These are phyloP conservation scores for Russula olivacea DNA, from an alignment of 768 basidiomycete genomes.

Conservation along the genomic window DNA sequence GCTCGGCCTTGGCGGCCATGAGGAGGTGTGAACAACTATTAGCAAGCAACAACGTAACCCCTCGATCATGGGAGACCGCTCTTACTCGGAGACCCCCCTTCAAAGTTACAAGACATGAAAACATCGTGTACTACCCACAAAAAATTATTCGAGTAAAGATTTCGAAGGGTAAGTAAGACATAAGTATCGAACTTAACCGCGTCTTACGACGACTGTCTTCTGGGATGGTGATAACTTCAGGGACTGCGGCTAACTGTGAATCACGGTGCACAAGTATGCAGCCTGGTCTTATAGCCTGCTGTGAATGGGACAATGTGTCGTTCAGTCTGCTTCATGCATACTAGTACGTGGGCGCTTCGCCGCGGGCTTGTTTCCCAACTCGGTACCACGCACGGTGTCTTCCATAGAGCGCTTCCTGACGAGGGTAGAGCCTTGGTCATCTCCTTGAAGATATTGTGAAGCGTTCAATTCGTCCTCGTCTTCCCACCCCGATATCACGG, in stretches of 20 bases:
- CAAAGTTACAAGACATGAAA: neutral
- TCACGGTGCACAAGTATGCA: neutral
- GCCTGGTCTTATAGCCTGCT: neutral
- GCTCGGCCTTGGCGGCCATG: neutral
- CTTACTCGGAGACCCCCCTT: neutral
- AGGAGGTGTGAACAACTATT: neutral
- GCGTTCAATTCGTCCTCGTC: constrained; percentile 16
- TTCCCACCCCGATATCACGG: constrained; percentile 14
- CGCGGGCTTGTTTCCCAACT: neutral
- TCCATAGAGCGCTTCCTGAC: constrained; percentile 18
- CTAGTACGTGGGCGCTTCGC: constrained; percentile 17
- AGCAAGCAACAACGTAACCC: neutral
- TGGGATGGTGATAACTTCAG: neutral
- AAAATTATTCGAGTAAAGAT: neutral
- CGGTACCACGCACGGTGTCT: neutral
- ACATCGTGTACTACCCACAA: neutral
- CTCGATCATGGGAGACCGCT: no score
- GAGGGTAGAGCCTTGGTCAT: neutral
- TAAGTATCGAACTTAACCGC: neutral
- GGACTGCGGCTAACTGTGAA: neutral
- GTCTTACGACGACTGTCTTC: neutral
- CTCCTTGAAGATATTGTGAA: constrained; percentile 16
- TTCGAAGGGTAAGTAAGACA: neutral
- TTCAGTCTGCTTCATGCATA: constrained; percentile 5
- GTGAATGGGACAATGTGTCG: neutral